Percentiles rank a stretch among this genome's conserved stretches.
These are phyloP conservation scores for Gynochthodes officinalis DNA, from an alignment of 257 asterid genomes.

Conservation along the genomic window DNA sequence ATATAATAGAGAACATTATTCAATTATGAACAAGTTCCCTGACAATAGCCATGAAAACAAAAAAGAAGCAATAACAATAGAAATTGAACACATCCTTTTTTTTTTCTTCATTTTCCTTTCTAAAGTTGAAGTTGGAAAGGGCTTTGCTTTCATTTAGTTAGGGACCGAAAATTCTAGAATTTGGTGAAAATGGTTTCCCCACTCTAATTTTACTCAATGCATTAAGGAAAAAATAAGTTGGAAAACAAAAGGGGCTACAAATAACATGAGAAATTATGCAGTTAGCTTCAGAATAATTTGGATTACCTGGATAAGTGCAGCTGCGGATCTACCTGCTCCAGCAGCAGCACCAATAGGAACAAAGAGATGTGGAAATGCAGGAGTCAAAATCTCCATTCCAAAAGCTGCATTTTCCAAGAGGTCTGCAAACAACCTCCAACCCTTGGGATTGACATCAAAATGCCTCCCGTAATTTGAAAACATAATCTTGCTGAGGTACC, in stretches of 20 bases:
- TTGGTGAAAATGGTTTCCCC: background rate
- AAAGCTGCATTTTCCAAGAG: constrained; percentile 91
- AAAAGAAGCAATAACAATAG: background rate
- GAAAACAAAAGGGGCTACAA: background rate
- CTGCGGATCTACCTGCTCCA: constrained; percentile 97
- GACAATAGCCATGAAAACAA: background rate
- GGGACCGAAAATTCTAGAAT: background rate
- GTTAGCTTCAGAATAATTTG: background rate
- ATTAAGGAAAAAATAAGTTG: background rate
- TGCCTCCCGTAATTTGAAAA: constrained; percentile 91
- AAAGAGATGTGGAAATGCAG: constrained; percentile 95
- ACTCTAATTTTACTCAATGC: background rate
- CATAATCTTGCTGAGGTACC: constrained; percentile 87
- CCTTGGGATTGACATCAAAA: constrained; percentile 93
- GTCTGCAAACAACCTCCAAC: constrained; percentile 98
- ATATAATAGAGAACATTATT: background rate
- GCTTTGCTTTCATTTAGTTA: background rate
- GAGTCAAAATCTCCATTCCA: constrained; percentile 90
- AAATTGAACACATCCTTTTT: background rate
- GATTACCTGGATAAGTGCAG: constrained; percentile 84
- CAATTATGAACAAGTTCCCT: background rate
- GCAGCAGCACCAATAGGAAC: constrained; percentile 94
- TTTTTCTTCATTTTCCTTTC: background rate
- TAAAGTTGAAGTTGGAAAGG: background rate
- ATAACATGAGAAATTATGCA: background rate